These are phyloP conservation scores for Papilionanthe hybrid DNA, from an alignment of 116 monocot genomes.

Conservation along the genomic window DNA sequence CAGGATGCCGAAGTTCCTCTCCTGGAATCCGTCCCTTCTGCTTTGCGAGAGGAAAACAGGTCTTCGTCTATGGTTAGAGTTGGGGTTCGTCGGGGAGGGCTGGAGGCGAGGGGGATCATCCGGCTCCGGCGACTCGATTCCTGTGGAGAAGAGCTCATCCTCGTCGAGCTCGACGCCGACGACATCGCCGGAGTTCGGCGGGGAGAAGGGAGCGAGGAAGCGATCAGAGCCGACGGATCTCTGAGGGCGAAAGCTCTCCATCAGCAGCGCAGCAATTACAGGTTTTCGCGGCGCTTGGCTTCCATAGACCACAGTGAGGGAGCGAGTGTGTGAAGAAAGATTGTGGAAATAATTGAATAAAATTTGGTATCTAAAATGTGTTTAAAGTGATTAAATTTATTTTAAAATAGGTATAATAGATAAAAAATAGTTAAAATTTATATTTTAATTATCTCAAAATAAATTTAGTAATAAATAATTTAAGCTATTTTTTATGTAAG, in stretches of 20 bases:
- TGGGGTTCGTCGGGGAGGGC: constrained; percentile 7
- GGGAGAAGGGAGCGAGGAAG: constrained; percentile 20
- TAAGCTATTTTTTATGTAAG: too few species aligned
- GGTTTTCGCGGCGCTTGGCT: background rate
- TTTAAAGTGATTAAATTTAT: too few species aligned
- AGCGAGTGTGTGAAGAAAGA: background rate
- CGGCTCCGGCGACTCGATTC: background rate
- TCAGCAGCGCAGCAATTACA: background rate
- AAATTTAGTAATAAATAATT: too few species aligned
- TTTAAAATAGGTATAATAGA: too few species aligned
- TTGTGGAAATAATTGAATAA: too few species aligned
- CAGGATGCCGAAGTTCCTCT: constrained; percentile 33
- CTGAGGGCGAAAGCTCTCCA: constrained; percentile 23
- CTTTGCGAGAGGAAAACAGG: background rate
- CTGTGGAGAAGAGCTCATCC: constrained; percentile 32
- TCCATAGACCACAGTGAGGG: background rate
- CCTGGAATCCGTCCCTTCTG: background rate
- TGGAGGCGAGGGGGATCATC: constrained; percentile 8
- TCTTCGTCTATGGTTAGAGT: constrained; percentile 3
- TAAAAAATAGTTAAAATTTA: too few species aligned
- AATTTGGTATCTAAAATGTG: too few species aligned
- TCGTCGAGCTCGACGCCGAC: constrained; percentile 36
- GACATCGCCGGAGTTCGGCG: background rate
- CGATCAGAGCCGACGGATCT: constrained; percentile 23
- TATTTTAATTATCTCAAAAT: too few species aligned